phyloP scores from a whole-genome alignment of 2,329 filamentous ascomycete genomes.

The Penicillium freii region DNA sequence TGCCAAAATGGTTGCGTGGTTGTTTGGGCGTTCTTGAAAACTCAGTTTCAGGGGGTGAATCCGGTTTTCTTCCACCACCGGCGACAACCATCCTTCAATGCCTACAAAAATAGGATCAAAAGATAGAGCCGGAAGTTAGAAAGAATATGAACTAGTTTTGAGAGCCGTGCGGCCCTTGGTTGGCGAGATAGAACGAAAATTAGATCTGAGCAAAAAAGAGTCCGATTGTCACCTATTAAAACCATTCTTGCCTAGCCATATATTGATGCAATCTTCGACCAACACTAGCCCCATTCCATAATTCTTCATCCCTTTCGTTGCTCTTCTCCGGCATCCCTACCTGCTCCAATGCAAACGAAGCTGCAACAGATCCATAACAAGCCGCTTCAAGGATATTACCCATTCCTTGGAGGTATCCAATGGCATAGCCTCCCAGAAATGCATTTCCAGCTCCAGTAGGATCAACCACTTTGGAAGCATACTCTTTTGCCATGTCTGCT shows the following conservation, averaged over 20 bases:
- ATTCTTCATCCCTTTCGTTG: conserved; percentile 6
- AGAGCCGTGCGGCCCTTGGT: too few relatives aligned
- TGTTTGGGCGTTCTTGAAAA: too few relatives aligned
- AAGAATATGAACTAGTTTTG: too few relatives aligned
- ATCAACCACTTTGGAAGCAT: conserved; percentile 29
- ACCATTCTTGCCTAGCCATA: background rate
- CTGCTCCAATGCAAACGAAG: conserved; percentile 35
- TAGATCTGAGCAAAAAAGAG: too few relatives aligned
- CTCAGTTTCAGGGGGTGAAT: too few relatives aligned
- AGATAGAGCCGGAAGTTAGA: too few relatives aligned
- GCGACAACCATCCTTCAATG: too few relatives aligned
- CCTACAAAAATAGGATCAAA: too few relatives aligned
- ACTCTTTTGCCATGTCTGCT: background rate
- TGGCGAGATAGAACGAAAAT: too few relatives aligned
- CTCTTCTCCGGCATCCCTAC: conserved; percentile 27
- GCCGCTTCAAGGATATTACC: conserved; percentile 25
- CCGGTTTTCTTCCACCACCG: too few relatives aligned
- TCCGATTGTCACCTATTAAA: background rate
- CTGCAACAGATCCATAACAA: conserved; percentile 34
- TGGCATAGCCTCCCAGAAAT: conserved; percentile 35
- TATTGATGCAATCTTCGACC: conserved; percentile 19
- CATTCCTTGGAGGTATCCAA: conserved; percentile 24
- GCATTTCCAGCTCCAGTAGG: conserved; percentile 40
- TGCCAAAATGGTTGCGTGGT: too few relatives aligned
- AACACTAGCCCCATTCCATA: conserved; percentile 21